Conservation (phyloP, 2,329 filamentous ascomycete genomes). For the Cladophialophora chaetospira region DNA sequence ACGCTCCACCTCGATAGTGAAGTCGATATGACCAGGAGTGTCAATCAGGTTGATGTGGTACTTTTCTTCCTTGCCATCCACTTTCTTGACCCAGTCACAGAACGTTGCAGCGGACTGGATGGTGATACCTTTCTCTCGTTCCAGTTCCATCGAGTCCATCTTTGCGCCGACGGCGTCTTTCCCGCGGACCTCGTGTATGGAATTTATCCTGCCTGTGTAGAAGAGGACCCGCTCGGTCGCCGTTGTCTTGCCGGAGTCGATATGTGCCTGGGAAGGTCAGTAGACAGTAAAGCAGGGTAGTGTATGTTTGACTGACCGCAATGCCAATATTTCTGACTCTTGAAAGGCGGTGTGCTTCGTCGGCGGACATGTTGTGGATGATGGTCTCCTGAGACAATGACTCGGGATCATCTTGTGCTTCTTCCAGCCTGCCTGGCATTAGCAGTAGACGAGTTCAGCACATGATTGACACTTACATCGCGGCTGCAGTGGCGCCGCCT, state of each 20-base stretch:
- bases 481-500: constrained; percentile 46
- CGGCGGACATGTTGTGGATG: constrained; percentile 76
- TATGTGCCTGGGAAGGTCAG: constrained; percentile 70
- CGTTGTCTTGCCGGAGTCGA: constrained; percentile 98
- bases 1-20: constrained; percentile 97
- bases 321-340: constrained; percentile 96
- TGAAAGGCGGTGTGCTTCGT: constrained; percentile 75
- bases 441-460: neutral
- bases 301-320: constrained; percentile 61
- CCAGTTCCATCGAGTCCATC: constrained; percentile 99
- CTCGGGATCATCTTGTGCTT: constrained; percentile 58
- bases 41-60: constrained; percentile 99
- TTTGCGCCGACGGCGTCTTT: constrained; percentile 95
- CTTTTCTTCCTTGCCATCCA: constrained; percentile 79
- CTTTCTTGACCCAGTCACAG: constrained; percentile 91
- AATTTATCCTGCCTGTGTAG: constrained; percentile 95
- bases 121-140: constrained; percentile 97
- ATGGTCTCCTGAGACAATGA: constrained; percentile 65
- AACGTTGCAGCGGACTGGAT: constrained; percentile 98
- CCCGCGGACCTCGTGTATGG: constrained; percentile 94
- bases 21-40: constrained; percentile 97
- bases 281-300: neutral
- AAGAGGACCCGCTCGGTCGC: constrained; percentile 94
- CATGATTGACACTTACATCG: constrained; percentile 42
- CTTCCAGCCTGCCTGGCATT: constrained; percentile 50